Evolutionary conservation across 225 moss, liverwort and hornwort genomes (phyloP), one percentile per base, ranked within the genome.

Genomic region (Polytrichum commune): DNA sequence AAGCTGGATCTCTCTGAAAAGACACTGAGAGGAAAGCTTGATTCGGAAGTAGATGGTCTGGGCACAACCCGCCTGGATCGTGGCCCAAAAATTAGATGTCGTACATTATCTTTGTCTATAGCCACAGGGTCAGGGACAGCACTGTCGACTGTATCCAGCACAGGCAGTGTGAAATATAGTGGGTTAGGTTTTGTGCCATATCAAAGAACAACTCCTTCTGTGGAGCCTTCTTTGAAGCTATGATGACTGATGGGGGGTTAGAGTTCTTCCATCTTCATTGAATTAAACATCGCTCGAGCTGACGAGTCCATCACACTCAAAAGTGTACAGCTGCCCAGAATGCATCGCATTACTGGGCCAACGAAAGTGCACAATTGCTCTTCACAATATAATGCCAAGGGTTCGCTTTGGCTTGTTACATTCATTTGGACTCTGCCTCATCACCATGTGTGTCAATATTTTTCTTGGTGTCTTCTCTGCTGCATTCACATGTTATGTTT

Each of bases 151-250:
- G 72, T 79, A 62, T 60, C 79, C 54, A 75, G 72, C 55, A 79
- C 73, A 54, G 28, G 79, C 54, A 67, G 28, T 84, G 82, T 84
- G 79, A 88, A 84, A 88, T 88, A 77, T 75, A 88, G 87, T 73
- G 87, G 87, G 16, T 65, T 82, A 82, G 87, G 87, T 64, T 88
- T 88, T 82, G 84, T 88, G 72, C 87, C 87, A 79, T 88, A 88
- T 79, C 87, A 82, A 82, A 67, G 84, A 71, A 75, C 75, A 76
- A 73, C 69, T 33, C 23, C 55, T 8, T 72, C 74, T 68, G 74
- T 60, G 46, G 82, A 86, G 57, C 20, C 84, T 73, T 68, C 46
- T 72, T 72, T 75, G 55, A 81, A 73, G 81, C 79, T 63, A 69
- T 79, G 75, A 70, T 81, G 83, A 78, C 78, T 86, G 86, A 80